These are phyloP conservation scores for Fusarium chlamydosporum DNA, from an alignment of 2,329 filamentous ascomycete species.

Conservation along the genomic window DNA sequence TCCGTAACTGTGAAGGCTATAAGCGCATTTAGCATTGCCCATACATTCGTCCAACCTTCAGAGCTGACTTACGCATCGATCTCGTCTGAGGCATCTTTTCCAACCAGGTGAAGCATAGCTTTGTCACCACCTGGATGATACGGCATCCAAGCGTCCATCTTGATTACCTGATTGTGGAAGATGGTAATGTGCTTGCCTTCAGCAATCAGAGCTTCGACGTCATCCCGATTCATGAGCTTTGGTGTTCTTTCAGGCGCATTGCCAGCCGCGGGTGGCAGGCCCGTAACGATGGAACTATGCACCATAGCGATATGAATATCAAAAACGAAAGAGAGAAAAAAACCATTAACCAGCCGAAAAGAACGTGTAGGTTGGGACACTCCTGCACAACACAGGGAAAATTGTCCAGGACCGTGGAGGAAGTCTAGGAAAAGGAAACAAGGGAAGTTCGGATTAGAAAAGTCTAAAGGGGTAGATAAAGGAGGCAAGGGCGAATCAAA, in stretches of 20 bases:
- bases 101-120: constrained; percentile 92
- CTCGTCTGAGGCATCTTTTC: constrained; percentile 94
- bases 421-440: constrained; percentile 6
- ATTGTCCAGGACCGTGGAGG: background rate
- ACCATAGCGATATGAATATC: constrained; percentile 8
- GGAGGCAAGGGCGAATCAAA: constrained; percentile 25
- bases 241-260: constrained; percentile 48
- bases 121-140: constrained; percentile 95
- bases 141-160: constrained; percentile 87
- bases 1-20: constrained; percentile 84
- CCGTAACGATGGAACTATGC: constrained; percentile 40
- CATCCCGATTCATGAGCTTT: constrained; percentile 57
- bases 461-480: constrained; percentile 5
- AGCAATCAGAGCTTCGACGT: constrained; percentile 81
- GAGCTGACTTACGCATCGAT: constrained; percentile 79
- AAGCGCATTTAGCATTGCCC: constrained; percentile 25
- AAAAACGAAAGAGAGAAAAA: background rate
- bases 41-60: background rate
- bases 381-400: constrained; percentile 16
- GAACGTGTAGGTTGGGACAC: constrained; percentile 5
- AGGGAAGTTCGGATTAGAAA: constrained; percentile 11
- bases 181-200: constrained; percentile 85
- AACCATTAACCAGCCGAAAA: constrained; percentile 7
- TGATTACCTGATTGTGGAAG: constrained; percentile 83
- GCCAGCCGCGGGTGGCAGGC: constrained; percentile 37